Base-by-base conservation (phyloP, 768 basidiomycete genomes). In the Porpolomopsis calyptriformis region DNA sequence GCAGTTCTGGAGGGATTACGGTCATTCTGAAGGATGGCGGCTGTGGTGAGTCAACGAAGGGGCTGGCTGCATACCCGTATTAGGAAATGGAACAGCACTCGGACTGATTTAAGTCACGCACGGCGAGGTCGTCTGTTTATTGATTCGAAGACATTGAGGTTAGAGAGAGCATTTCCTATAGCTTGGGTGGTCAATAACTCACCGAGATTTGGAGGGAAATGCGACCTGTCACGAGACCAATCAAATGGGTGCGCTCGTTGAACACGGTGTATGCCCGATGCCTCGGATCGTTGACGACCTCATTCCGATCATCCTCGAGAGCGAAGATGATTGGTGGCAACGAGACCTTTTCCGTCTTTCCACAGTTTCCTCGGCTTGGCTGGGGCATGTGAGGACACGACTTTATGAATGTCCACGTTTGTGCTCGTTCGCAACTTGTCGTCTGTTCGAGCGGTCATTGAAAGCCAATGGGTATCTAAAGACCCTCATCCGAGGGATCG, bases 241-340 rank as follows among this genome's bases (percentile, higher is more conserved):
- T n/a, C n/a, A n/a, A n/a, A n/a, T n/a, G n/a, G n/a, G n/a, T n/a
- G n/a, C n/a, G n/a, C n/a, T n/a, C n/a, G n/a, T n/a, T n/a, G n/a
- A n/a, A n/a, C n/a, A n/a, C n/a, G n/a, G n/a, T n/a, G n/a, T n/a
- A n/a, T n/a, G n/a, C n/a, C 46, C 46, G 37, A 33, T 11, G 11
- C 31, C 56, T 47, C 57, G 57, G 40, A 67, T 76, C 52, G 57
- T 73, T 50, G 66, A 73, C 55, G 76, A 79, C 56, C 66, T 78
- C 40, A 65, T 78, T 36, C 70, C 70, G 19, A 56, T 74, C 47
- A 71, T 79, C 35, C 69, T 79, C 48, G 70, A 75, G 27, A 63
- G 65, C 53, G 54, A 61, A 49, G 59, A 67, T 53, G 62, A 73
- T 53, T 77, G 76, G 76, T 78, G 76, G 76, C 66, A 70, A 19